Evolutionary conservation across 202 grass and related monocot species (phyloP).

Genomic region (Alloteropsis angusta): DNA sequence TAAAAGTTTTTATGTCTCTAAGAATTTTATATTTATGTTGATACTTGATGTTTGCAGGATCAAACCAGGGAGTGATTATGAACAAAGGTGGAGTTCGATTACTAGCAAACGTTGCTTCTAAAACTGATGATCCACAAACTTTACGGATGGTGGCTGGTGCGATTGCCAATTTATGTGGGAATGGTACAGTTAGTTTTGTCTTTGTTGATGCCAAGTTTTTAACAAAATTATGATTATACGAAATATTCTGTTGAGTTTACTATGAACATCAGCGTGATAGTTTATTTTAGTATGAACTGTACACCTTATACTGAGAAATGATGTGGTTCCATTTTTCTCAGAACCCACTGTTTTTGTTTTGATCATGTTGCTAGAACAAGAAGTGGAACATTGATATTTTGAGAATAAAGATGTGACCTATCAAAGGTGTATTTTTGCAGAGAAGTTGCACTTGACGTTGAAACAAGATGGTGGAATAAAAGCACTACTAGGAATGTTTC

Average conservation of each 20-base stretch:
- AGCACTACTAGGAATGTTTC: conserved; percentile 67
- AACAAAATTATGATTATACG: neutral
- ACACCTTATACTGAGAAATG: neutral
- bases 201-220: neutral
- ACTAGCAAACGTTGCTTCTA: conserved; percentile 73
- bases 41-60: conserved; percentile 43
- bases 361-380: neutral
- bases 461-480: conserved; percentile 91
- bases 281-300: neutral
- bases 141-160: conserved; percentile 89
- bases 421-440: conserved; percentile 20
- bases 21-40: conserved; percentile 21
- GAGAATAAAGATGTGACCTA: neutral
- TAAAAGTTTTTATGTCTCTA: conserved; percentile 1
- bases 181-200: conserved; percentile 49
- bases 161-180: conserved; percentile 97
- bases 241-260: neutral
- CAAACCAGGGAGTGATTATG: conserved; percentile 79
- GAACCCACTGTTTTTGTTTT: neutral
- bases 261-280: too few species aligned
- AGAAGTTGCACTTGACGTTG: conserved; percentile 67
- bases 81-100: conserved; percentile 76
- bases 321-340: neutral
- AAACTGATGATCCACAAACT: conserved; percentile 85
- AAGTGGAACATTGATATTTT: neutral